Evolutionary conservation across 306 rosid species (phyloP).

Genomic region (Fragaria vesca): DNA sequence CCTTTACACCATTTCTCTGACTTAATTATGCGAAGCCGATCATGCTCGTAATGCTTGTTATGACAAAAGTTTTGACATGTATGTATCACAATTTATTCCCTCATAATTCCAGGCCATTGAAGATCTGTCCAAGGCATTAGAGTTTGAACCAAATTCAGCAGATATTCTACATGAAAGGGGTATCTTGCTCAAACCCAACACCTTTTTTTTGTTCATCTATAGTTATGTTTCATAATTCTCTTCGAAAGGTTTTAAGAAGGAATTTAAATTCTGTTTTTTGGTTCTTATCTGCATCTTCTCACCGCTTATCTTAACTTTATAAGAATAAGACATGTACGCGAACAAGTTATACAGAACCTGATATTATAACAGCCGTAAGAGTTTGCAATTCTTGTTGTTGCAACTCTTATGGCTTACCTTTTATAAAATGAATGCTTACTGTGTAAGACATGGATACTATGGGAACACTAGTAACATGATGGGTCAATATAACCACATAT

Average conservation of each 20-base stretch:
- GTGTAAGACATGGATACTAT: not conserved
- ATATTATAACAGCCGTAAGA: constrained; percentile 8
- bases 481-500: not conserved
- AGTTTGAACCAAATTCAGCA: constrained; percentile 71
- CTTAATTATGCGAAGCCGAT: not conserved
- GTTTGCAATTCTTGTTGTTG: not conserved
- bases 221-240: constrained; percentile 7
- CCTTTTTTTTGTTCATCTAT: not conserved
- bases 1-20: constrained; percentile 6
- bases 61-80: constrained; percentile 20
- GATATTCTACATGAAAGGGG: constrained; percentile 95
- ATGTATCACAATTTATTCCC: constrained; percentile 15
- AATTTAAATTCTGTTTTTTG: not conserved
- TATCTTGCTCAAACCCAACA: constrained; percentile 33
- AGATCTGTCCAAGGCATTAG: constrained; percentile 85
- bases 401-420: not conserved
- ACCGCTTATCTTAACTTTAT: not conserved
- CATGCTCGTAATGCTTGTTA: constrained; percentile 20
- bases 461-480: not conserved
- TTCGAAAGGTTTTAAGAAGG: not conserved
- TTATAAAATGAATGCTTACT: not conserved
- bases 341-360: constrained; percentile 4
- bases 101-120: constrained; percentile 66
- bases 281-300: not conserved
- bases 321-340: not conserved